Evolutionary conservation across 805 yeast species (phyloP), one percentile per base, ranked within the genome.

Genomic region (Ogataea zsoltii): DNA sequence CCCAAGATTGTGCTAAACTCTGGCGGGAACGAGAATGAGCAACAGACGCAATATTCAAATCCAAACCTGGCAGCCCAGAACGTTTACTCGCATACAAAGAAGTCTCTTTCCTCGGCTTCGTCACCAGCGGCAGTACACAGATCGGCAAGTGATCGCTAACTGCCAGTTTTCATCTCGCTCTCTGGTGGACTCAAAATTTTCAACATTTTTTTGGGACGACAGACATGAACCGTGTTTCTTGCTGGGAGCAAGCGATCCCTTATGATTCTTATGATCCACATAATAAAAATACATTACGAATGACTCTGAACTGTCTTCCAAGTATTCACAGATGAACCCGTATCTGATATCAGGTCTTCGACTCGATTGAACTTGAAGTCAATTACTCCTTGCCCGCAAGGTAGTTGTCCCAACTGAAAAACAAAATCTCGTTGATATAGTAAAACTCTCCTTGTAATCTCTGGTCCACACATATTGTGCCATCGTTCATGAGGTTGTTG

Each of bases 1-100:
- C 95, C 94, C 6, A 83, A 82, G 59, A 72, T 83, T n/a, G 49
- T 61, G 1, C 34, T 55, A 5, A 33, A 54, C 11, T 36, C 13
- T 14, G 33, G 45, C n/a, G 18, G 28, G 12, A 30, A 42, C 21
- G 54, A 45, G 15, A 39, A 38, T 12, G 53, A 44, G 26, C 14
- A 34, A 6, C 34, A 14, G 11, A 41, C 30, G 7, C 36, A 25
- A 7, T 45, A 42, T 25, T 32, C 50, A 11, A 41, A 36, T 31
- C 54, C 57, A 13, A 49, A 48, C 33, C 13, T 45, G 10, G 51
- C 58, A 9, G 58, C 58, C 26, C 54, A 51, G 26, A 49, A 54
- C 31, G 52, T 54, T 16, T 54, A 54, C 28, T 47, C 54, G 2
- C 53, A 46, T 33, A 47, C 57, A 1, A 53, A 46, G 32, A 45